Percentiles rank a stretch among this genome's conserved stretches.
phyloP scores from a whole-genome alignment of 2,329 filamentous ascomycete genomes.

The Geosmithia putterillii region DNA sequence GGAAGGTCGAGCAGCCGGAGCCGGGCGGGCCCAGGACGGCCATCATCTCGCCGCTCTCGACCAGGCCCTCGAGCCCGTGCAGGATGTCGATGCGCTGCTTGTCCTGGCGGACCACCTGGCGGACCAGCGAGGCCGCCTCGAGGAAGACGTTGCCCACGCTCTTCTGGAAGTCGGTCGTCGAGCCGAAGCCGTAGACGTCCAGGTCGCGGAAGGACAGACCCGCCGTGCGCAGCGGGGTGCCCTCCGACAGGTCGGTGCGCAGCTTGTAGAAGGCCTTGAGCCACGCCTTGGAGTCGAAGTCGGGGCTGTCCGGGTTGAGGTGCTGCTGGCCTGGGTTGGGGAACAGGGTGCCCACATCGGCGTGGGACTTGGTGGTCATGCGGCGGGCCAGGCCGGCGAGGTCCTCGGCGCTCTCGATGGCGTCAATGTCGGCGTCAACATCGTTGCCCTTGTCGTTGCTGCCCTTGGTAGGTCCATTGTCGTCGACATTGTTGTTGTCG shows the following conservation, averaged over 20 bases:
- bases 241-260: slow-evolving; percentile 8
- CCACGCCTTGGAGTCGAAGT: slow-evolving; percentile 35
- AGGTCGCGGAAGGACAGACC: slow-evolving; percentile 48
- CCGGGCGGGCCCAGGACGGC: slow-evolving; percentile 43
- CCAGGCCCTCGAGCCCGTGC: slow-evolving; percentile 35
- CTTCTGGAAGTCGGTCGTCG: slow-evolving; percentile 31
- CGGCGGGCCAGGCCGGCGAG: background rate
- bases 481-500: too few relatives aligned
- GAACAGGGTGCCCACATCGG: background rate
- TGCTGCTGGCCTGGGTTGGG: background rate
- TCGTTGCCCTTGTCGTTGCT: too few relatives aligned
- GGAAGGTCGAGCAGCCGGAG: slow-evolving; percentile 51
- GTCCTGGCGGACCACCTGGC: slow-evolving; percentile 2
- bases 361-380: background rate
- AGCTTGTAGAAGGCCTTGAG: slow-evolving; percentile 13
- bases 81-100: slow-evolving; percentile 32
- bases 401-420: too few relatives aligned
- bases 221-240: slow-evolving; percentile 11
- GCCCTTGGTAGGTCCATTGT: too few relatives aligned
- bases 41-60: slow-evolving; percentile 42
- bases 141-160: slow-evolving; percentile 17
- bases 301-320: slow-evolving; percentile 24
- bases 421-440: too few relatives aligned
- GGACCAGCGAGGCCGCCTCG: slow-evolving; percentile 7
- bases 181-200: slow-evolving; percentile 31